Conservation (phyloP, 805 yeast species). For the Ogataea trehaloabstinens region DNA sequence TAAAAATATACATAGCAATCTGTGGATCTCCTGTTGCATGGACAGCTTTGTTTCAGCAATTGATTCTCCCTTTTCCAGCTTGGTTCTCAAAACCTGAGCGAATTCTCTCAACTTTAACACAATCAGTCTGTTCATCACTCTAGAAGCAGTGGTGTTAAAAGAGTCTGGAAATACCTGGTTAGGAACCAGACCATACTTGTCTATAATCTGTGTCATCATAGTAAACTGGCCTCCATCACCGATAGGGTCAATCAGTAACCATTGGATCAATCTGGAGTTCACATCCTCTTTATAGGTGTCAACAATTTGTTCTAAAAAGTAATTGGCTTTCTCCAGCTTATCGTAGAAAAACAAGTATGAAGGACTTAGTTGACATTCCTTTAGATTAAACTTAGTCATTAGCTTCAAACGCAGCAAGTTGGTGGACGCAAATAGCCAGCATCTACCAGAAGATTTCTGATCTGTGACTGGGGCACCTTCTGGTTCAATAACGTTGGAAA, state of each 20-base stretch:
- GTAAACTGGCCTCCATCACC: conserved; percentile 88
- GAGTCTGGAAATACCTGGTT: conserved; percentile 70
- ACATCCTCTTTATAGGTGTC: conserved; percentile 65
- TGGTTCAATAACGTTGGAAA: conserved; percentile 41
- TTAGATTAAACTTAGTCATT: conserved; percentile 59
- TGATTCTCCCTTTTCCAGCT: conserved; percentile 38
- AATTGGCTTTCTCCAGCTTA: conserved; percentile 81
- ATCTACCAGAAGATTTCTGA: conserved; percentile 76
- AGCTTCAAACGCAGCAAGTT: conserved; percentile 67
- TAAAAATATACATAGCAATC: conserved; percentile 62
- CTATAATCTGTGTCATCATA: conserved; percentile 73
- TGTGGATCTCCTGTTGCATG: conserved; percentile 62
- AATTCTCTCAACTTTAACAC: conserved; percentile 73
- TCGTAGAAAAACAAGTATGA: conserved; percentile 80
- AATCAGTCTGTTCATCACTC: conserved; percentile 56
- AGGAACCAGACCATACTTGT: conserved; percentile 83
- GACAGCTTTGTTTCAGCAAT: conserved; percentile 32
- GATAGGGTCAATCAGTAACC: conserved; percentile 62
- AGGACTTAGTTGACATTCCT: conserved; percentile 73
- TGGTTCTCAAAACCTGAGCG: conserved; percentile 64
- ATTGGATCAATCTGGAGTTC: conserved; percentile 69
- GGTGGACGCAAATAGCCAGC: conserved; percentile 87
- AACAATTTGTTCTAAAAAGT: conserved; percentile 70
- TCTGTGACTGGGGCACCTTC: conserved; percentile 68
- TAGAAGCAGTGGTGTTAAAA: conserved; percentile 48